Percentiles rank a stretch among this genome's conserved stretches.
These are phyloP conservation scores for Didymella arachidicola DNA, from an alignment of 2,329 filamentous ascomycete genomes.

Conservation along the genomic window DNA sequence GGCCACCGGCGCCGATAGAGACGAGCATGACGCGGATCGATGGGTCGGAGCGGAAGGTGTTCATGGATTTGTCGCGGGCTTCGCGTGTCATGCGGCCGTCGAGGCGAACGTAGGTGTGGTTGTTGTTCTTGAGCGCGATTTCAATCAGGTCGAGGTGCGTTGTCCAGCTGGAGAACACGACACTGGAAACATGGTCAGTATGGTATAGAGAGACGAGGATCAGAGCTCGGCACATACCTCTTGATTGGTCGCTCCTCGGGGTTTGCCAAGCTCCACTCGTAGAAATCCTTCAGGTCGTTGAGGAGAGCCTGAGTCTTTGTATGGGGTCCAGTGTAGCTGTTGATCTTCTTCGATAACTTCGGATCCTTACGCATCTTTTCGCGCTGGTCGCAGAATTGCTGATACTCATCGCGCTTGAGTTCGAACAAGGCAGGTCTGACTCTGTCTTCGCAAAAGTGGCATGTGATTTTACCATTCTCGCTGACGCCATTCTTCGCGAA, in stretches of 20 bases:
- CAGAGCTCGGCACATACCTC: slow-evolving; percentile 51
- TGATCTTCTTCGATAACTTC: slow-evolving; percentile 67
- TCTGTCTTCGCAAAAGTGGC: slow-evolving; percentile 71
- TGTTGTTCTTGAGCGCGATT: slow-evolving; percentile 72
- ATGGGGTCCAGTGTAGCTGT: slow-evolving; percentile 82
- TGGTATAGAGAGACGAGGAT: no score
- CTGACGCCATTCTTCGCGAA: slow-evolving; percentile 53
- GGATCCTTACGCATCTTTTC: slow-evolving; percentile 62
- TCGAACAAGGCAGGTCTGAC: slow-evolving; percentile 72
- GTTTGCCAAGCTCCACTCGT: slow-evolving; percentile 66
- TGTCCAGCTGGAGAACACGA: slow-evolving; percentile 97
- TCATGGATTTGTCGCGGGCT: slow-evolving; percentile 77
- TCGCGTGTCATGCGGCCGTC: slow-evolving; percentile 86
- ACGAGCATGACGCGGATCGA: slow-evolving; percentile 82
- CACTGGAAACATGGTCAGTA: slow-evolving; percentile 54
- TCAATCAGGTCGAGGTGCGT: slow-evolving; percentile 92
- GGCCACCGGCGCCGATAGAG: slow-evolving; percentile 88
- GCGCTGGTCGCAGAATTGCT: slow-evolving; percentile 62
- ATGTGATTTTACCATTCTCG: slow-evolving; percentile 62
- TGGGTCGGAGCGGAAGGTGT: slow-evolving; percentile 76
- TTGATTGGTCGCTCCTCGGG: slow-evolving; percentile 80
- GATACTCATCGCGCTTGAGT: slow-evolving; percentile 67
- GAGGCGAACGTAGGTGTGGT: slow-evolving; percentile 77
- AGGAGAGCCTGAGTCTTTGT: slow-evolving; percentile 89
- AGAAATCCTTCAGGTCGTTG: slow-evolving; percentile 72